Percentiles rank a stretch among this genome's conserved stretches.
phyloP scores from a whole-genome alignment of 495 filamentous ascomycete genomes.

The Venustampulla echinocandica region DNA sequence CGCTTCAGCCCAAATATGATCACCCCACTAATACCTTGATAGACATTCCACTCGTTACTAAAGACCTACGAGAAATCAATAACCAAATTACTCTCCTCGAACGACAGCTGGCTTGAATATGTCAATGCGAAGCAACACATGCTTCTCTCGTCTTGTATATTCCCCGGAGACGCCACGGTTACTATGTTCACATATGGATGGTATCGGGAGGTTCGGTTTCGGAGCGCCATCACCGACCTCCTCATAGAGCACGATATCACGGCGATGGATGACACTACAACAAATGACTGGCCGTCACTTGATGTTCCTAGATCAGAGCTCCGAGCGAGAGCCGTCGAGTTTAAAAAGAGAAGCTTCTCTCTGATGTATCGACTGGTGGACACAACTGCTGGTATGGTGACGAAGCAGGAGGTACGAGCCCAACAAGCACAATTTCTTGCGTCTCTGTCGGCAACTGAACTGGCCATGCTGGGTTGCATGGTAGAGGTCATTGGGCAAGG shows the following conservation, averaged over 20 bases:
- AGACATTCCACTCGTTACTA: slow-evolving; percentile 13
- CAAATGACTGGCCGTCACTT: slow-evolving; percentile 7
- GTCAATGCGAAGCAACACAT: background rate
- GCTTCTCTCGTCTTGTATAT: background rate
- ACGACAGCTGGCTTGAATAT: background rate
- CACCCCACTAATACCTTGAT: background rate
- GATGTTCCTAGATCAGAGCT: slow-evolving; percentile 9
- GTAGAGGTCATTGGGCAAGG: slow-evolving; percentile 17
- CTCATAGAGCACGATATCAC: slow-evolving; percentile 14
- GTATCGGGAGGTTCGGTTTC: slow-evolving; percentile 9
- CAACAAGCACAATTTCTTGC: slow-evolving; percentile 13
- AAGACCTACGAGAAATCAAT: slow-evolving; percentile 15
- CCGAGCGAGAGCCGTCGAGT: background rate
- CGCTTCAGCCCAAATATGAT: background rate
- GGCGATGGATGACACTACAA: background rate
- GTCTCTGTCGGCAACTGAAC: background rate
- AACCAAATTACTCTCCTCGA: background rate
- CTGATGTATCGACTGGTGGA: slow-evolving; percentile 16
- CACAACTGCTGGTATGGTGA: slow-evolving; percentile 3
- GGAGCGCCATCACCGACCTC: slow-evolving; percentile 7
- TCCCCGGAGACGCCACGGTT: background rate
- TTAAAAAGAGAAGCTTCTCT: slow-evolving; percentile 11
- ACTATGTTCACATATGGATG: slow-evolving; percentile 11
- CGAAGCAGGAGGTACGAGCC: slow-evolving; percentile 1
- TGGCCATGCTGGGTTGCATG: slow-evolving; percentile 16